phyloP scores from a whole-genome alignment of 148 eudicot species.

The Tetragonia tetragonoides region DNA sequence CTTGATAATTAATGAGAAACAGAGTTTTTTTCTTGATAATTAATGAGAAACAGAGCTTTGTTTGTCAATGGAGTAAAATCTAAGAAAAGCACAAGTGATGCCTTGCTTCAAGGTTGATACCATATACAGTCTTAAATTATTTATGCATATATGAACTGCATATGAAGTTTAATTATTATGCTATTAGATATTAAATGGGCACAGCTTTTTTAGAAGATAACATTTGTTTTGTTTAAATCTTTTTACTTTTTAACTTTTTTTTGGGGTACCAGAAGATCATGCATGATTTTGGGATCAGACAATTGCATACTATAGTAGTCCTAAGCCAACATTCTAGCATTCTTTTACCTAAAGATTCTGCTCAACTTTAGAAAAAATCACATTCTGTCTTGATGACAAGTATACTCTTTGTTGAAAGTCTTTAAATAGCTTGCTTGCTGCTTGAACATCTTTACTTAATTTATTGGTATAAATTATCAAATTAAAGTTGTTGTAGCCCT shows the following conservation, averaged over 20 bases:
- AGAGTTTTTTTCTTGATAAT: too few relatives aligned
- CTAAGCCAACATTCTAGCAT: constrained; percentile 22
- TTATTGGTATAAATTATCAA: too few relatives aligned
- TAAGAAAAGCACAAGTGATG: constrained; percentile 4
- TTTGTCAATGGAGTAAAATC: constrained; percentile 1
- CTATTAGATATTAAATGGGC: not conserved
- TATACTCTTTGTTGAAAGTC: too few relatives aligned
- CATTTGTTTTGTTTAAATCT: too few relatives aligned
- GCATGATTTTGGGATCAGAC: constrained; percentile 2
- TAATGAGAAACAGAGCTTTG: too few relatives aligned
- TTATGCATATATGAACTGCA: too few relatives aligned
- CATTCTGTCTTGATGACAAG: too few relatives aligned
- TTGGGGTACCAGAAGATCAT: not conserved
- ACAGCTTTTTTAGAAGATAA: not conserved
- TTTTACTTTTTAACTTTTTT: too few relatives aligned
- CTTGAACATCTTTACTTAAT: too few relatives aligned
- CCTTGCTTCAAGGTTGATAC: not conserved
- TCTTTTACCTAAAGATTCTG: constrained; percentile 18
- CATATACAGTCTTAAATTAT: not conserved
- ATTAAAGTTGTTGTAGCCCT: too few relatives aligned
- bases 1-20: too few relatives aligned
- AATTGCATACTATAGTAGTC: not conserved
- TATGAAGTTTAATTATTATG: not conserved
- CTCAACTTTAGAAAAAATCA: not conserved
- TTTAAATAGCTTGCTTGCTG: too few relatives aligned